Percentiles rank a stretch among this genome's conserved stretches.
phyloP scores from a whole-genome alignment of 148 eudicot genomes.

The Talinum fruticosum region DNA sequence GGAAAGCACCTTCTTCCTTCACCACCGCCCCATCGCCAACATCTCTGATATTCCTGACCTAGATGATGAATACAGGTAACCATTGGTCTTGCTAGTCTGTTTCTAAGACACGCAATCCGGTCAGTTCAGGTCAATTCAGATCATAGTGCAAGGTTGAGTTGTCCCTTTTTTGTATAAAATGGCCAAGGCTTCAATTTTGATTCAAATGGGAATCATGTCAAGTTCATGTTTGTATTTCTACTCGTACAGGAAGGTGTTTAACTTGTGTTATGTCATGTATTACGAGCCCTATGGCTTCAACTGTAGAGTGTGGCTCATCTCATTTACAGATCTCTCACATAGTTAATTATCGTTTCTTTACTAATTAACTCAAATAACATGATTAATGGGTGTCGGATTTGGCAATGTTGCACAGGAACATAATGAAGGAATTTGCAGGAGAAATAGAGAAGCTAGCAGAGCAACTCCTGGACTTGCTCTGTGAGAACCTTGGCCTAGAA shows the following conservation, averaged over 20 bases:
- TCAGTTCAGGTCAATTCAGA: too few species aligned
- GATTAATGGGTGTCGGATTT: neutral
- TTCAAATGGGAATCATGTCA: too few species aligned
- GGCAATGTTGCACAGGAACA: conserved; percentile 39
- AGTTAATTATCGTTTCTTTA: too few species aligned
- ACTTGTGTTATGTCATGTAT: neutral
- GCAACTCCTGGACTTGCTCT: conserved; percentile 59
- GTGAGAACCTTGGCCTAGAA: conserved; percentile 89
- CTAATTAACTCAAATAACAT: too few species aligned
- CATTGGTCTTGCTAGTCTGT: neutral
- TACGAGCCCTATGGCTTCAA: neutral
- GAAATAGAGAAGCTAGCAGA: conserved; percentile 70
- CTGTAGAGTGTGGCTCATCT: too few species aligned
- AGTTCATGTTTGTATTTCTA: neutral
- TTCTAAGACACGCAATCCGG: too few species aligned
- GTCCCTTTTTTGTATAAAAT: too few species aligned
- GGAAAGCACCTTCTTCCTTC: conserved; percentile 84
- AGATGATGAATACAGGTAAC: conserved; percentile 56
- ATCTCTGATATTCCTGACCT: conserved; percentile 71
- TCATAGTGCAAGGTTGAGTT: too few species aligned
- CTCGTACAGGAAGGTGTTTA: neutral
- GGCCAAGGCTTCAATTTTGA: too few species aligned
- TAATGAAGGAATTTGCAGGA: conserved; percentile 77
- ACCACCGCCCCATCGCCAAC: conserved; percentile 73
- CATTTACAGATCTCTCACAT: too few species aligned